A percentile compares a stretch with the other conserved stretches of the same genome.
phyloP scores from a whole-genome alignment of 2,329 filamentous ascomycete species.

The Ophidiomyces ophidiicola region DNA sequence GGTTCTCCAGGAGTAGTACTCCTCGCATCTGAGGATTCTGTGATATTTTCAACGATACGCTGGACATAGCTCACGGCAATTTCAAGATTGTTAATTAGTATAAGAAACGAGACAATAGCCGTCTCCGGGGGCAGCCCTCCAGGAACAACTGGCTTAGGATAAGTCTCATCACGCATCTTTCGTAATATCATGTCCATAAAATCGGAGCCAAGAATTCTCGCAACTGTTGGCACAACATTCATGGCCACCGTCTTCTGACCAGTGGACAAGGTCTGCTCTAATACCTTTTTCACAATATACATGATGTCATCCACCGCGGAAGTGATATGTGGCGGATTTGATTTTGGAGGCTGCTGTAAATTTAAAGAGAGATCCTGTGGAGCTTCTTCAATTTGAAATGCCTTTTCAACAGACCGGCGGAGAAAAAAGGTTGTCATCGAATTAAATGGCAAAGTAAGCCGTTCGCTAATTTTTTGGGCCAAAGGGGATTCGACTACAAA shows the following conservation, averaged over 20 bases:
- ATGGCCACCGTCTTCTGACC: constrained; percentile 67
- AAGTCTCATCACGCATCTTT: constrained; percentile 93
- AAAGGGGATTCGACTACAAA: constrained; percentile 71
- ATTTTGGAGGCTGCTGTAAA: constrained; percentile 56
- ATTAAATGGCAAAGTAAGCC: constrained; percentile 72
- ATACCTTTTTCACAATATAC: constrained; percentile 92
- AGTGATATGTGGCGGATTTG: constrained; percentile 80
- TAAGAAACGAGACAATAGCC: constrained; percentile 75
- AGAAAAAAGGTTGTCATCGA: constrained; percentile 94
- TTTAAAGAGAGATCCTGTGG: constrained; percentile 69
- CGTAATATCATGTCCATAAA: constrained; percentile 96
- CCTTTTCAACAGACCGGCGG: constrained; percentile 88
- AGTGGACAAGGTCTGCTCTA: constrained; percentile 76
- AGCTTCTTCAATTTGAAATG: constrained; percentile 88
- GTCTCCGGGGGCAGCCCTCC: constrained; percentile 78
- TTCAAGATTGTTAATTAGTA: constrained; percentile 92
- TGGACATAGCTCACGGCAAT: constrained; percentile 81
- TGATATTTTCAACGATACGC: constrained; percentile 64
- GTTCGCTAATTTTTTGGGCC: constrained; percentile 61
- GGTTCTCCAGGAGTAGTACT: constrained; percentile 29
- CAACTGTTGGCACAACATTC: constrained; percentile 64
- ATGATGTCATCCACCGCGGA: constrained; percentile 96
- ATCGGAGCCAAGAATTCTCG: constrained; percentile 70
- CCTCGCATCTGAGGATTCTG: constrained; percentile 31
- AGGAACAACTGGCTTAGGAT: constrained; percentile 66